Conservation (phyloP, 2,329 filamentous ascomycete genomes). For the Aspergillus fumigatiaffinis region DNA sequence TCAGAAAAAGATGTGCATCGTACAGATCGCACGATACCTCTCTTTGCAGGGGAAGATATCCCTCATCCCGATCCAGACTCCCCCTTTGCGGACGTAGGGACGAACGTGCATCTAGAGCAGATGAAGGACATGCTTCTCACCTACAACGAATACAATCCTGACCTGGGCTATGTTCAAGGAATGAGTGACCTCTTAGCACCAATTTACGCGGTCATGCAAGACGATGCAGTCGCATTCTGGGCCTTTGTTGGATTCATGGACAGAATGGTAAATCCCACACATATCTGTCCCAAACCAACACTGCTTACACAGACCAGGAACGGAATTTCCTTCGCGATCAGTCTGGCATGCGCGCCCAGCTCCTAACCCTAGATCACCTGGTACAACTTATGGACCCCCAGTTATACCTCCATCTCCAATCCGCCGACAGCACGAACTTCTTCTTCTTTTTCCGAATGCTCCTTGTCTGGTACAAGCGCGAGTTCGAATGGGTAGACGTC, state of each 20-base stretch:
- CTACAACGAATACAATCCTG: slow-evolving; percentile 96
- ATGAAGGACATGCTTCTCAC: slow-evolving; percentile 99
- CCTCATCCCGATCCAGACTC: slow-evolving; percentile 95
- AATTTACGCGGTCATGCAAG: slow-evolving; percentile 95
- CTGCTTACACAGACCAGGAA: slow-evolving; percentile 49
- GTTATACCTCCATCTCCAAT: slow-evolving; percentile 84
- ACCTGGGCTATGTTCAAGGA: slow-evolving; percentile 94
- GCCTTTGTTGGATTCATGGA: slow-evolving; percentile 95
- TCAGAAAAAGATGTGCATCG: slow-evolving; percentile 97
- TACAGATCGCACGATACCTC: slow-evolving; percentile 89
- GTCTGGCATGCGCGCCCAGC: slow-evolving; percentile 89
- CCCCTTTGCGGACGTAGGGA: slow-evolving; percentile 86
- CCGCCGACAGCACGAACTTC: slow-evolving; percentile 94
- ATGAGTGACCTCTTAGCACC: slow-evolving; percentile 97
- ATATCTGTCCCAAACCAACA: slow-evolving; percentile 4
- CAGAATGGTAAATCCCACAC: slow-evolving; percentile 62
- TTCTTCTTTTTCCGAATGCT: slow-evolving; percentile 99
- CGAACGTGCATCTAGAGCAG: slow-evolving; percentile 96
- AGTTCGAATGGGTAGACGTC: slow-evolving; percentile 86
- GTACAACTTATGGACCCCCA: slow-evolving; percentile 96
- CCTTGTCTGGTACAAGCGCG: slow-evolving; percentile 97
- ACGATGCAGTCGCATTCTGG: slow-evolving; percentile 97
- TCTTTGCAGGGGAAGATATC: slow-evolving; percentile 94
- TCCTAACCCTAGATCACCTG: slow-evolving; percentile 86
- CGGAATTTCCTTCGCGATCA: slow-evolving; percentile 94